A percentile compares a stretch with the other conserved stretches of the same genome.
phyloP scores from a whole-genome alignment of 1,284 basidiomycete species.

The Caloboletus firmus region DNA sequence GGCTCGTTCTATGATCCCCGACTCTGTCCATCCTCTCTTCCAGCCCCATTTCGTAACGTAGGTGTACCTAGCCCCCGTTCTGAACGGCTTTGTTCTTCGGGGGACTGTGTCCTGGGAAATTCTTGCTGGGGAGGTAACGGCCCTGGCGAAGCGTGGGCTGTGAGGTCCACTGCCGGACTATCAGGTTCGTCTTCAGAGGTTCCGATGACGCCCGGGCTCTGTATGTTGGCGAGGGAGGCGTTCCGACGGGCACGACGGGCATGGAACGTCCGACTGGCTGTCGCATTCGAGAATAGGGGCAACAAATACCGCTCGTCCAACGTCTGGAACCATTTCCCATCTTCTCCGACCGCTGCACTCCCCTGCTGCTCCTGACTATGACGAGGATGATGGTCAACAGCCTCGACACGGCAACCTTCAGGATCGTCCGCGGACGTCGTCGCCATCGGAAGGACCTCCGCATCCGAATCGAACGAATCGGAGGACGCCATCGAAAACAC shows the following conservation, averaged over 20 bases:
- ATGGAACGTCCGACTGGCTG: conserved; percentile 85
- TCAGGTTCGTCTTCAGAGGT: conserved; percentile 61
- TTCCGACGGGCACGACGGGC: conserved; percentile 67
- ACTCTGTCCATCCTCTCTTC: conserved; percentile 35
- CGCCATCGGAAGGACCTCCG: conserved; percentile 77
- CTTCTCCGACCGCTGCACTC: conserved; percentile 42
- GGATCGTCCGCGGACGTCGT: conserved; percentile 39
- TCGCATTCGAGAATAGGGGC: conserved; percentile 93
- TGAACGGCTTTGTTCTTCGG: conserved; percentile 51
- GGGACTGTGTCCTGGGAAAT: conserved; percentile 35
- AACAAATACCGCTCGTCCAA: conserved; percentile 94
- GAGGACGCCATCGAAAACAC: conserved; percentile 64
- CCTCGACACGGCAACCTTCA: conserved; percentile 18
- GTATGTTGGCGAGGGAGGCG: conserved; percentile 33
- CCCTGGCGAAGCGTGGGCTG: conserved; percentile 16
- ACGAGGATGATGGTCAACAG: background rate
- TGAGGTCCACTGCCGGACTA: conserved; percentile 42
- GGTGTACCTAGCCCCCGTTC: conserved; percentile 60
- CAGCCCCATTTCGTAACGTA: conserved; percentile 43
- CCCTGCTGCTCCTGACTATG: background rate
- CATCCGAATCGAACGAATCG: conserved; percentile 75
- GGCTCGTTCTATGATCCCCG: background rate
- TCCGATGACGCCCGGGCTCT: conserved; percentile 34
- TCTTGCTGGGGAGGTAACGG: conserved; percentile 14
- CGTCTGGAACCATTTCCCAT: conserved; percentile 93